Percentiles rank a stretch among this genome's conserved stretches.
Conservation (phyloP, 2,329 filamentous ascomycete genomes). For the Stromatinia cepivora region DNA sequence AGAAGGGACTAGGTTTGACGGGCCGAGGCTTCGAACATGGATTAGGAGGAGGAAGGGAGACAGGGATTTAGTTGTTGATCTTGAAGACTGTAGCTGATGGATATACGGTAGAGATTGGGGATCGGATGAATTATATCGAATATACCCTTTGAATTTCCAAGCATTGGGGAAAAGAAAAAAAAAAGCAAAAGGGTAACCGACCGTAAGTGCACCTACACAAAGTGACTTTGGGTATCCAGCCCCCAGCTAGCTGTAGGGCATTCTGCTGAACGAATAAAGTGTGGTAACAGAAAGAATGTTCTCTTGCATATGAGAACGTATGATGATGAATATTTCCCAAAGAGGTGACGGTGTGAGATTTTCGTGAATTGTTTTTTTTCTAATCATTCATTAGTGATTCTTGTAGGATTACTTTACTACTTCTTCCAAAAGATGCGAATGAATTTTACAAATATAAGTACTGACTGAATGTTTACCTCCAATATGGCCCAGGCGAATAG, state of each 20-base stretch:
- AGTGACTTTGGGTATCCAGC: not conserved
- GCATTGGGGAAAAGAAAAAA: not conserved
- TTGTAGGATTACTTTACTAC: not conserved
- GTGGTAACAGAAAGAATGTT: constrained; percentile 20
- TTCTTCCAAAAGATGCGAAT: not conserved
- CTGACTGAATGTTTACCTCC: not conserved
- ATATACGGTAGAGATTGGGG: not conserved
- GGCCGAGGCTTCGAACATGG: constrained; percentile 19
- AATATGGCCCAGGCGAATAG: not conserved
- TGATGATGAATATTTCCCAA: constrained; percentile 16
- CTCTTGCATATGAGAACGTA: constrained; percentile 18
- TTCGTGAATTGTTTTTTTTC: not conserved
- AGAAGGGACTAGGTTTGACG: constrained; percentile 6
- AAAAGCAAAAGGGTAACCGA: not conserved
- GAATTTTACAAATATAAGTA: not conserved
- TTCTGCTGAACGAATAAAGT: constrained; percentile 10
- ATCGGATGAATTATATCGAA: not conserved
- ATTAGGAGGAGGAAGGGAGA: not conserved
- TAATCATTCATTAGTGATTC: constrained; percentile 1
- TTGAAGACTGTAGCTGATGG: not conserved
- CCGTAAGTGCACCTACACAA: not conserved
- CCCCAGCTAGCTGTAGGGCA: constrained; percentile 12
- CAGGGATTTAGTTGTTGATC: not conserved
- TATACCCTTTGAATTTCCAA: not conserved
- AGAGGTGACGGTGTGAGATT: constrained; percentile 18